Conservation (phyloP, 140 eudicot species). For the Ambrosia hybrid region DNA sequence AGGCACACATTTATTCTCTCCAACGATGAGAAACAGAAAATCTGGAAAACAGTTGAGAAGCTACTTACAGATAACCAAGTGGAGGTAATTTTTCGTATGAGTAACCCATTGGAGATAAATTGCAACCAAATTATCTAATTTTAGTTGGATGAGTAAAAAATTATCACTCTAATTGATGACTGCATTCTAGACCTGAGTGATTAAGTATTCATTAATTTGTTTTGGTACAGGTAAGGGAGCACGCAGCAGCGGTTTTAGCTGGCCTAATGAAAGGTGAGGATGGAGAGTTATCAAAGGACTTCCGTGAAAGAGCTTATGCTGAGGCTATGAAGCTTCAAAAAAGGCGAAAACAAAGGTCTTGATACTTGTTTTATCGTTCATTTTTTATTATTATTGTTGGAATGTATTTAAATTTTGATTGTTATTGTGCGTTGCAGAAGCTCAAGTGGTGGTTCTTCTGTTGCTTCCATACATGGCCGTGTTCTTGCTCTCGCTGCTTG, state of each 20-base stretch:
- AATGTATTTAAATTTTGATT: background rate
- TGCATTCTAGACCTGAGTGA: background rate
- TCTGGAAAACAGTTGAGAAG: constrained; percentile 87
- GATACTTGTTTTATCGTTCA: background rate
- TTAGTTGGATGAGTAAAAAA: no score
- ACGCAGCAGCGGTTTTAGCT: constrained; percentile 98
- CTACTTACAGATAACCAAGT: constrained; percentile 87
- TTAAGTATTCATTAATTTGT: background rate
- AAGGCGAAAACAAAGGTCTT: constrained; percentile 72
- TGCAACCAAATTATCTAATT: no score
- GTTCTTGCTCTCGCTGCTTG: constrained; percentile 96
- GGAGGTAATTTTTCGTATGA: constrained; percentile 47
- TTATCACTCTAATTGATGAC: no score
- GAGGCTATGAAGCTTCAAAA: constrained; percentile 63
- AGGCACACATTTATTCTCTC: constrained; percentile 91
- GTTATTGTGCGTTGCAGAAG: constrained; percentile 38
- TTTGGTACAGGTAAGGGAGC: constrained; percentile 87
- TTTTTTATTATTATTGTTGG: background rate
- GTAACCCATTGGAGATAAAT: no score
- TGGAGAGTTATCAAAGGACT: constrained; percentile 64
- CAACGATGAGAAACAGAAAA: constrained; percentile 56
- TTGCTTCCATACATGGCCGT: constrained; percentile 74
- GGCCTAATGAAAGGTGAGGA: constrained; percentile 97
- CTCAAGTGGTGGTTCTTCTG: constrained; percentile 49
- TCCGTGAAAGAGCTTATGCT: constrained; percentile 76